Evolutionary conservation across 1,284 basidiomycete genomes (phyloP).

Genomic region (Tilletia indica): DNA sequence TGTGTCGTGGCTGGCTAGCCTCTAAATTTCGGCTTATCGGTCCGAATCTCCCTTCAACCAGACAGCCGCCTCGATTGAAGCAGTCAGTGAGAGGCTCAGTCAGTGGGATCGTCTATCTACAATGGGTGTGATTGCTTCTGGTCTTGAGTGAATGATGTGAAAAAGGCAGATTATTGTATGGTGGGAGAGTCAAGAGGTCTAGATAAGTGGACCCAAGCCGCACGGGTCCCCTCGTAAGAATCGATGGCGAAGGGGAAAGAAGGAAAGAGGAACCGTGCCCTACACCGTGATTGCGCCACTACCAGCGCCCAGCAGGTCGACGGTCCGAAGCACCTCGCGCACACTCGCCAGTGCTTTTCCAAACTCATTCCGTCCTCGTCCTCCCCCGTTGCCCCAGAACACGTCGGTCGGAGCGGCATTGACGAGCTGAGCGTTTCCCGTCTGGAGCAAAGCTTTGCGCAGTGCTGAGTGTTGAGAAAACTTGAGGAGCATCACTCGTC

Average conservation of each 20-base stretch:
- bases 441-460: slow-evolving; percentile 32
- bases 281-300: slow-evolving; percentile 38
- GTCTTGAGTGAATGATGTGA: background rate
- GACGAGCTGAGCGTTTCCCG: slow-evolving; percentile 36
- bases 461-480: slow-evolving; percentile 35
- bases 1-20: too few species aligned
- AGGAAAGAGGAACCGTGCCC: background rate
- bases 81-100: too few species aligned
- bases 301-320: slow-evolving; percentile 32
- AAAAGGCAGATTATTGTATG: background rate
- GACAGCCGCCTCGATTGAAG: too few species aligned
- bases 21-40: too few species aligned
- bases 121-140: too few species aligned
- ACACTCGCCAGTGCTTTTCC: slow-evolving; percentile 37
- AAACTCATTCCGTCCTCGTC: slow-evolving; percentile 36
- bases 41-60: too few species aligned
- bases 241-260: background rate
- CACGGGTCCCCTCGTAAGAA: background rate
- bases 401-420: slow-evolving; percentile 40
- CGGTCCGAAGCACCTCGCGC: slow-evolving; percentile 31
- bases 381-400: slow-evolving; percentile 41
- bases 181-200: background rate
- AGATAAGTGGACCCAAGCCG: too few species aligned
- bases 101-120: too few species aligned
- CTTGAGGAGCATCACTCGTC: slow-evolving; percentile 31